Conservation (phyloP, 1,284 basidiomycete genomes). For the Moesziomyces globuligerus region DNA sequence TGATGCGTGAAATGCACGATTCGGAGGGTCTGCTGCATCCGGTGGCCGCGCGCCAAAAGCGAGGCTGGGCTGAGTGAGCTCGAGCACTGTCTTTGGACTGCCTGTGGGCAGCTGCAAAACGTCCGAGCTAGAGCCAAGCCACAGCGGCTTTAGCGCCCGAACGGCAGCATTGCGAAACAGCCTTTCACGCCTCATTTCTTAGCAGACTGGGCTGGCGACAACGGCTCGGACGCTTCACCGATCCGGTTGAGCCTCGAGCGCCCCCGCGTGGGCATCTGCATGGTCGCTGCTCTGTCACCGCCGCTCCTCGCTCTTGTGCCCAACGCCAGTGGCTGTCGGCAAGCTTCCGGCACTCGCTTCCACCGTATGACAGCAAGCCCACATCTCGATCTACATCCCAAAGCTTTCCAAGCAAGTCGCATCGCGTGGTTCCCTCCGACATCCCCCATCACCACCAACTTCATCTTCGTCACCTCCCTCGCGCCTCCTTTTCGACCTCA, state of each 20-base stretch:
- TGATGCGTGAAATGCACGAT: too few relatives aligned
- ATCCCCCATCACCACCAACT: neutral
- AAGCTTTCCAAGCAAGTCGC: too few relatives aligned
- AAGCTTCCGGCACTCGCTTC: neutral
- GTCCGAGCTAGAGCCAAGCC: neutral
- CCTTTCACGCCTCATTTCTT: constrained; percentile 14
- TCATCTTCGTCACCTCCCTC: neutral
- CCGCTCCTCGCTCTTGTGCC: neutral
- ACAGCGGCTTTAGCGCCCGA: constrained; percentile 1
- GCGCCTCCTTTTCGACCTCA: too few relatives aligned
- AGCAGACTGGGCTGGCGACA: neutral
- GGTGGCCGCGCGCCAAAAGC: too few relatives aligned
- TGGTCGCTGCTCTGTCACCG: too few relatives aligned
- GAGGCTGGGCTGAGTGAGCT: neutral
- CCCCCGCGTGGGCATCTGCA: too few relatives aligned
- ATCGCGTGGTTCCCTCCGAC: neutral
- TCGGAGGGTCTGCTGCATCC: too few relatives aligned
- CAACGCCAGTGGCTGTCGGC: neutral
- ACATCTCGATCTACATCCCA: neutral
- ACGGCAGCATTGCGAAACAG: constrained; percentile 2
- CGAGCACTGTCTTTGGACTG: neutral
- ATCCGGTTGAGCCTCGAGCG: too few relatives aligned
- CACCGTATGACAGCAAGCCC: neutral
- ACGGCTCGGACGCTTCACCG: too few relatives aligned
- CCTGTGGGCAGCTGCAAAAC: neutral